These are phyloP conservation scores for Turritis glabra DNA, from an alignment of 345 rosid species.

Conservation along the genomic window DNA sequence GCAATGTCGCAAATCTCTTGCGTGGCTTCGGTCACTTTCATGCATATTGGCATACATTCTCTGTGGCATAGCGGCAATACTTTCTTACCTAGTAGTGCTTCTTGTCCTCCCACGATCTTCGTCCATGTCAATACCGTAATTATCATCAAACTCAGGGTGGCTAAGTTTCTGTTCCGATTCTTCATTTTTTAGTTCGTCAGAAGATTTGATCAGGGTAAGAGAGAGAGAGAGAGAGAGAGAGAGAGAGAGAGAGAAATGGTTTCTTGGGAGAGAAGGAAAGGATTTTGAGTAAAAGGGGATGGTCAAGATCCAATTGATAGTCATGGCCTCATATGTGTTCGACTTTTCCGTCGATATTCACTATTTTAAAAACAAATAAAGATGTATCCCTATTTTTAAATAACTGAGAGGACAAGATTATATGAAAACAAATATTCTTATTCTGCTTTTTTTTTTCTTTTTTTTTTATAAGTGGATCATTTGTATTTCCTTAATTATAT, in stretches of 20 bases:
- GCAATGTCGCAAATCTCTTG: constrained; percentile 16
- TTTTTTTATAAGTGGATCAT: not conserved
- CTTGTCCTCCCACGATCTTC: constrained; percentile 32
- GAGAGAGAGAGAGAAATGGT: not conserved
- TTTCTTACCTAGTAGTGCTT: constrained; percentile 37
- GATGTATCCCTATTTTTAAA: not conserved
- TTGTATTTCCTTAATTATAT: not conserved
- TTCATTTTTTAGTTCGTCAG: constrained; percentile 10
- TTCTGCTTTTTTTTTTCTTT: not conserved
- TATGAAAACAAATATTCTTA: not conserved
- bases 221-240: too few species aligned
- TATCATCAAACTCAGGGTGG: constrained; percentile 32
- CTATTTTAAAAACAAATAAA: not conserved
- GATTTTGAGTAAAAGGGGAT: constrained; percentile 3
- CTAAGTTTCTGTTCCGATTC: constrained; percentile 11
- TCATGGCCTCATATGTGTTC: constrained; percentile 15
- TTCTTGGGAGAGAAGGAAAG: constrained; percentile 4
- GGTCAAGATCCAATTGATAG: constrained; percentile 29
- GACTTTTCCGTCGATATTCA: not conserved
- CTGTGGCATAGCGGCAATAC: constrained; percentile 33
- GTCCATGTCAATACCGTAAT: constrained; percentile 15
- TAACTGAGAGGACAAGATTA: not conserved
- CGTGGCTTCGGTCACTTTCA: constrained; percentile 31
- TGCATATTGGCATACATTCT: constrained; percentile 40
- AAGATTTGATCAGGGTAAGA: not conserved